Evolutionary conservation across 73 alveolate species (phyloP).

Genomic region (Paraurostyla sp.): DNA sequence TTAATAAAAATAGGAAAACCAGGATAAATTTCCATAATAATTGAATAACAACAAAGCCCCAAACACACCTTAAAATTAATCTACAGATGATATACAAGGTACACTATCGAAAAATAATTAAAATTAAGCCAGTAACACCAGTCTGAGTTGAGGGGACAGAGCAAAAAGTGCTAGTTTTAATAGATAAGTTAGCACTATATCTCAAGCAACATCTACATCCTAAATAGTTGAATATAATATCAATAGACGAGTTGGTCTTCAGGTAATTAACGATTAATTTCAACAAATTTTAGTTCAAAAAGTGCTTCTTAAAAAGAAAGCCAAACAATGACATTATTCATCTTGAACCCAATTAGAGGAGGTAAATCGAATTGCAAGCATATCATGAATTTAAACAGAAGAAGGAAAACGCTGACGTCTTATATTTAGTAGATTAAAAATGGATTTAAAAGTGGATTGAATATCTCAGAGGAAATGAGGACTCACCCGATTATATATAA

Average conservation of each 20-base stretch:
- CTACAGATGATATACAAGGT: neutral
- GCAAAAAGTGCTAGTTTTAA: neutral
- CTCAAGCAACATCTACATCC: neutral
- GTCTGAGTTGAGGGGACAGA: constrained; percentile 9
- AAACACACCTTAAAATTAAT: neutral
- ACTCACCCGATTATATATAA: constrained; percentile 47
- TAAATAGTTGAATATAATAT: constrained; percentile 43
- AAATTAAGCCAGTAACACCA: neutral
- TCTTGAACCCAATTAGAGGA: neutral
- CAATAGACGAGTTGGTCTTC: constrained; percentile 31
- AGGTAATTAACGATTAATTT: constrained; percentile 12
- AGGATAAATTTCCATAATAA: neutral
- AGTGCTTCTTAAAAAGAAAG: constrained; percentile 33
- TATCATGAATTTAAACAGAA: constrained; percentile 37
- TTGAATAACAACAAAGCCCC: neutral
- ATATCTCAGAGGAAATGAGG: constrained; percentile 27
- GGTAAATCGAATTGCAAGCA: constrained; percentile 38
- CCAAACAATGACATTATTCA: neutral
- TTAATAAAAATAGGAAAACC: neutral
- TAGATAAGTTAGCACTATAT: neutral
- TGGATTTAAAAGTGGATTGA: constrained; percentile 61
- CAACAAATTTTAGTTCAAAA: constrained; percentile 12
- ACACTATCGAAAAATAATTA: neutral
- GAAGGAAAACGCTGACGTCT: constrained; percentile 59
- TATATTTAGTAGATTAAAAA: constrained; percentile 47